Base-by-base conservation (phyloP, 31 red algal species). In the Endocladia muricata region DNA sequence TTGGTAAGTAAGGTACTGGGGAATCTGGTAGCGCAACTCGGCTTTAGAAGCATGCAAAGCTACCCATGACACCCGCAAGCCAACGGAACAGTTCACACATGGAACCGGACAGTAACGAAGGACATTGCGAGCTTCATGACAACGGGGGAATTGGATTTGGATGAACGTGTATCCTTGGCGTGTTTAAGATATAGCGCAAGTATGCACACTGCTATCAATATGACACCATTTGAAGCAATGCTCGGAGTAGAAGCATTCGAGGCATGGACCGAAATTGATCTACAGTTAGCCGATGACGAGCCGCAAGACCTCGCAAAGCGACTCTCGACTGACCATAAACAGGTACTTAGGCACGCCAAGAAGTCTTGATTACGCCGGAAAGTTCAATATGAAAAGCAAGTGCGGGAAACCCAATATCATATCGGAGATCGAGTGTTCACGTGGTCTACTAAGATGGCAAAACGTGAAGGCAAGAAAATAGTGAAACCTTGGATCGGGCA, bases 221-320 rank as follows among this genome's bases (percentile, higher is more conserved):
- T 52, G 28, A 55, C 70, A 19, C 41, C 70, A 26, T 74, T 57
- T 47, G 30, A 57, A 32, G 70, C 0, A 56, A 74, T 56, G 42
- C 57, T 74, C 34, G 70, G 70, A 26, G 29, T 56, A 15, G 70
- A 74, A 22, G 44, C 70, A 30, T 74, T 74, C 47, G 47, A 74
- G 11, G 36, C 0, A 41, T 69, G 65, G 65, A 41, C 15, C 11
- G 65, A 69, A 41, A 40, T 1, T 22, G 70, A 74, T 9, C 9
- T 74, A 0, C 48, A 60, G 11, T 9, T 8, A 15, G 49, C 8
- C 7, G 1, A 60, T 26, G 70, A 41, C 15, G 65, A 69, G 0
- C 65, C 65, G 13, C 33, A 69, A 13, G 36, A 15, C 0, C 36
- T 1, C 9, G 29, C 36, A 7, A 25, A 61, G 25, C 9, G 29